A percentile compares a stretch with the other conserved stretches of the same genome.
These are phyloP conservation scores for Aegilops tauschii DNA, from an alignment of 176 grass and related monocot species.

Conservation along the genomic window DNA sequence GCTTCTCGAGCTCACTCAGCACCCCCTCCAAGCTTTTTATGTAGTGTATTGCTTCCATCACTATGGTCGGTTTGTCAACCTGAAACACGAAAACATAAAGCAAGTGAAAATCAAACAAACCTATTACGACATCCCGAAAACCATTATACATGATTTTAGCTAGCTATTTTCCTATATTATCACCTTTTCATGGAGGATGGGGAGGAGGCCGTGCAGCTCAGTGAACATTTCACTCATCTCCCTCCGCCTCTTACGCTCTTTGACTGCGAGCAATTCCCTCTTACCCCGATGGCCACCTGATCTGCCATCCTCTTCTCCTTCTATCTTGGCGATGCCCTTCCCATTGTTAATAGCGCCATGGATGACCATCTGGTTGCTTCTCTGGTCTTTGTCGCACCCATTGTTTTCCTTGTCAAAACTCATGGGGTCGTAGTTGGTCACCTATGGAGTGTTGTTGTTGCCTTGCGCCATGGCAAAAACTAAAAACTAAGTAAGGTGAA, in stretches of 20 bases:
- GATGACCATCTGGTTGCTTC: neutral
- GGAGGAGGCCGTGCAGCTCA: conserved; percentile 39
- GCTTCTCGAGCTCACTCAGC: conserved; percentile 34
- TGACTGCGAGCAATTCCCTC: conserved; percentile 9
- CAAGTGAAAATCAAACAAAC: neutral
- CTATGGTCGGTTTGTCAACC: conserved; percentile 58
- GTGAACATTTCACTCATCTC: conserved; percentile 43
- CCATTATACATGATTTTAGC: neutral
- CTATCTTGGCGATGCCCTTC: neutral
- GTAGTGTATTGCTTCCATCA: conserved; percentile 57
- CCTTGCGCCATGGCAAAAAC: conserved; percentile 4
- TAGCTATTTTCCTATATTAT: neutral
- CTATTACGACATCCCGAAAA: neutral
- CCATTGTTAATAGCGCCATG: neutral
- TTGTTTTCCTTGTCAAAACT: neutral
- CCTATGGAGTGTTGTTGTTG: neutral
- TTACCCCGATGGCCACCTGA: neutral
- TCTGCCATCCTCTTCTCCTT: neutral
- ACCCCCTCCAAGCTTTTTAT: conserved; percentile 53
- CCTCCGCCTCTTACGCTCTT: conserved; percentile 45
- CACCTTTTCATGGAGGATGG: conserved; percentile 34
- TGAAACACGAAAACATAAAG: neutral
- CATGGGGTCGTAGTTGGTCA: neutral
- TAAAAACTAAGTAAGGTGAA: neutral
- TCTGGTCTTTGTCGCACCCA: neutral